A percentile compares a stretch with the other conserved stretches of the same genome.
These are phyloP conservation scores for Colletotrichum tamarilloi DNA, from an alignment of 2,329 filamentous ascomycete species.

Conservation along the genomic window DNA sequence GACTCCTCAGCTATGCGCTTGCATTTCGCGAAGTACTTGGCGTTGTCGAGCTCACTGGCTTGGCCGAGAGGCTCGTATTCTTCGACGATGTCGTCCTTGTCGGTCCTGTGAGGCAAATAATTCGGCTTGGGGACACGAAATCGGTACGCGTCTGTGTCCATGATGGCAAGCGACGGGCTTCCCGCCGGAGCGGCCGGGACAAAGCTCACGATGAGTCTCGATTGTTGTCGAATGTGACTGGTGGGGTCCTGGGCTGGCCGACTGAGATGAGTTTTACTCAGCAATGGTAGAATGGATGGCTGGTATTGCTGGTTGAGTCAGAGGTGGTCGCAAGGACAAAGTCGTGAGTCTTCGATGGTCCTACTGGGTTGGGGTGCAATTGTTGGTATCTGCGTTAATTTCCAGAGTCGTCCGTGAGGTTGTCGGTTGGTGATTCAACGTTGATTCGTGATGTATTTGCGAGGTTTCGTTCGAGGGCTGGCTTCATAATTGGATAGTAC, in stretches of 20 bases:
- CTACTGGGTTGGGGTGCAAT: not conserved
- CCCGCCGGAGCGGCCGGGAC: conserved; percentile 21
- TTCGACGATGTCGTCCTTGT: conserved; percentile 63
- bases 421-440: conserved; percentile 1
- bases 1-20: conserved; percentile 68
- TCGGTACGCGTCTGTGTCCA: conserved; percentile 50
- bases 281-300: not conserved
- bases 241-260: not conserved
- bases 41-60: conserved; percentile 65
- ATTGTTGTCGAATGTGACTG: conserved; percentile 6
- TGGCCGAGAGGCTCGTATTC: conserved; percentile 63
- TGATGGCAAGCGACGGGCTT: conserved; percentile 21
- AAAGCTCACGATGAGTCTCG: not conserved
- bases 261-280: conserved; percentile 7
- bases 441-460: conserved; percentile 24
- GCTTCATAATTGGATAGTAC: conserved; percentile 18
- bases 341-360: not conserved
- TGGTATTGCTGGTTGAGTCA: not conserved
- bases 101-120: conserved; percentile 67
- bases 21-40: conserved; percentile 67
- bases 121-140: conserved; percentile 68
- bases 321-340: not conserved
- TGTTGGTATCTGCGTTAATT: not conserved
- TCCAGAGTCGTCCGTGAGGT: not conserved
- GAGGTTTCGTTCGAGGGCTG: conserved; percentile 12